phyloP scores from a whole-genome alignment of 495 filamentous ascomycete species.

The Lophium mytilinum region DNA sequence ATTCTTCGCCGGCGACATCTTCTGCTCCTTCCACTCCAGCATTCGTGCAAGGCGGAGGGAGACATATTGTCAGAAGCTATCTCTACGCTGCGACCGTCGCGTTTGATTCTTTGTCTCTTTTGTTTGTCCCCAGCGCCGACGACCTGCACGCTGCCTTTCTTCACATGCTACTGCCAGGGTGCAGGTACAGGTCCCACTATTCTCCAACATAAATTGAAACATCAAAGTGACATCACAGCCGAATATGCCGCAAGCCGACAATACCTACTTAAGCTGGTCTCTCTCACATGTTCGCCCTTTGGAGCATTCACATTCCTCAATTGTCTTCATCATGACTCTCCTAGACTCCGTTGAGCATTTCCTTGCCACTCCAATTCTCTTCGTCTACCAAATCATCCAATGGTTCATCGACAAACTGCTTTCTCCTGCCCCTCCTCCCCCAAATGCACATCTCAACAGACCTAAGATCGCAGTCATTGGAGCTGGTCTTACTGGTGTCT shows the following conservation, averaged over 20 bases:
- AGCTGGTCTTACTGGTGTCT: conserved; percentile 74
- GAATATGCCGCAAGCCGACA: not conserved
- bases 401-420: conserved; percentile 57
- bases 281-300: not conserved
- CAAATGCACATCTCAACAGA: conserved; percentile 42
- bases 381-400: conserved; percentile 61
- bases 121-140: too few relatives aligned
- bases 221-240: not conserved
- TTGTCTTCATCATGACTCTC: conserved; percentile 8
- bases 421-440: conserved; percentile 59
- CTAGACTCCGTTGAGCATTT: conserved; percentile 3
- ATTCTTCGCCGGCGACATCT: too few relatives aligned
- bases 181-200: too few relatives aligned
- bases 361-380: conserved; percentile 39
- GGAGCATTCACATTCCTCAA: not conserved
- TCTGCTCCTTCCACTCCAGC: too few relatives aligned
- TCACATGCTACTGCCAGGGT: too few relatives aligned
- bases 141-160: too few relatives aligned
- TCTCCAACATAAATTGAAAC: too few relatives aligned
- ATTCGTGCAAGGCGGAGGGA: too few relatives aligned
- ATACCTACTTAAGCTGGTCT: not conserved
- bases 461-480: conserved; percentile 77
- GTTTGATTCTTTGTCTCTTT: too few relatives aligned
- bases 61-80: too few relatives aligned
- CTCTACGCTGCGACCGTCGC: too few relatives aligned